Conservation (phyloP, 345 rosid species). For the Salix dunnii region DNA sequence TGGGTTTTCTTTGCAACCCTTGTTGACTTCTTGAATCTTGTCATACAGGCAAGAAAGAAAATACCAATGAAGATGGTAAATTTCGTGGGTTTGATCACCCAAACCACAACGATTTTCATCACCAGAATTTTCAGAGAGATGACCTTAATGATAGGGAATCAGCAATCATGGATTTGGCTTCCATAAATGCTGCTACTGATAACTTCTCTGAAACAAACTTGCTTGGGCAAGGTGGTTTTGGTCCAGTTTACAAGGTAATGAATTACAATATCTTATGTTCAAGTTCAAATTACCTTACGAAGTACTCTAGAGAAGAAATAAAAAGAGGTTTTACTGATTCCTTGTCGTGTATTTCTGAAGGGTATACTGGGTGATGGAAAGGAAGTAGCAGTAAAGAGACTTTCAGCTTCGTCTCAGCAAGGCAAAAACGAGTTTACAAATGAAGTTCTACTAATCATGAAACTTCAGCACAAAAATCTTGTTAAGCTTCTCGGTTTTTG, state of each 20-base stretch:
- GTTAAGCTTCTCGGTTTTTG: constrained; percentile 56
- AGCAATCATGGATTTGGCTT: neutral
- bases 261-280: neutral
- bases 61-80: neutral
- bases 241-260: constrained; percentile 10
- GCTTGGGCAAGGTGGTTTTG: constrained; percentile 12
- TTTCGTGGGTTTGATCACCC: constrained; percentile 1
- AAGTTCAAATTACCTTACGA: neutral
- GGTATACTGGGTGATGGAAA: constrained; percentile 42
- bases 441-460: constrained; percentile 38
- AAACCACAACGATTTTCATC: neutral
- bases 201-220: neutral
- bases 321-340: neutral
- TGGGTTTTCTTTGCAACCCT: neutral
- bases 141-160: constrained; percentile 1
- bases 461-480: constrained; percentile 54
- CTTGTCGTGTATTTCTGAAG: constrained; percentile 22
- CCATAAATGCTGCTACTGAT: neutral
- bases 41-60: neutral
- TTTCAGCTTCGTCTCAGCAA: constrained; percentile 27
- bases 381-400: constrained; percentile 43
- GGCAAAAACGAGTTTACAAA: constrained; percentile 36
- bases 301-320: neutral
- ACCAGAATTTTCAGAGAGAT: neutral
- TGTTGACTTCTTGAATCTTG: neutral